Base-by-base conservation (phyloP, 2,329 filamentous ascomycete species). In the Lasiodiplodia gonubiensis region DNA sequence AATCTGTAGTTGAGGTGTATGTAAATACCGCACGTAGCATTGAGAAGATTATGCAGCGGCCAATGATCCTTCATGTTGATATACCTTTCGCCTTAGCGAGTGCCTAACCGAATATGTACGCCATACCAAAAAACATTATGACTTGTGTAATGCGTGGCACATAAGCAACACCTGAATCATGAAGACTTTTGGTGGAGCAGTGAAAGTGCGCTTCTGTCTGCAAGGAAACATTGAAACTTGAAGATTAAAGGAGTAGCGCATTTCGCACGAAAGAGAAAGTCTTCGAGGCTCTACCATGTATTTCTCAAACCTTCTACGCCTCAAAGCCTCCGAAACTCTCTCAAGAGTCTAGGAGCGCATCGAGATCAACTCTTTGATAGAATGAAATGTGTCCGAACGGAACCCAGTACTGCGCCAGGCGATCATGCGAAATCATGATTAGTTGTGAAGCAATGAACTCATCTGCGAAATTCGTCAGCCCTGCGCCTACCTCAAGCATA, bases 391-490 rank as follows among this genome's bases (percentile, higher is more conserved):
- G 82, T 1, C 80, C 82, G 71, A 84, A 84, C 0, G 78, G 79
- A 60, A 91, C 82, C 94, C 94, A 97, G 75, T 93, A 90, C 75
- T 94, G 92, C 2, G 93, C 94, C 66, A 97, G 77, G 49, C 86
- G 84, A 74, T 97, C 84, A n/a, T 88, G 86, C 2, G 90, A 93
- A 48, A 96, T 85, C 42, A 97, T 84, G 59, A 97, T 88, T 25
- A 97, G 84, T 71, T 94, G 88, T 0, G 89, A 90, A 2, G 89
- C 83, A 60, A 94, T 91, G 72, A 88, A 97, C 68, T 86, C 85
- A 72, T 93, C 92, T 94, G 51, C 23, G 16, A 14, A 27, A 10
- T n/a, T n/a, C 23, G 39, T 66, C 25, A 68, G n/a, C 27, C 18
- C 60, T 37, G 35, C 27, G 11, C n/a, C 55, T 21, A 27, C 42